Evolutionary conservation across 805 yeast species (phyloP), one percentile per base, ranked within the genome.

Genomic region (Candida ponderosae): DNA sequence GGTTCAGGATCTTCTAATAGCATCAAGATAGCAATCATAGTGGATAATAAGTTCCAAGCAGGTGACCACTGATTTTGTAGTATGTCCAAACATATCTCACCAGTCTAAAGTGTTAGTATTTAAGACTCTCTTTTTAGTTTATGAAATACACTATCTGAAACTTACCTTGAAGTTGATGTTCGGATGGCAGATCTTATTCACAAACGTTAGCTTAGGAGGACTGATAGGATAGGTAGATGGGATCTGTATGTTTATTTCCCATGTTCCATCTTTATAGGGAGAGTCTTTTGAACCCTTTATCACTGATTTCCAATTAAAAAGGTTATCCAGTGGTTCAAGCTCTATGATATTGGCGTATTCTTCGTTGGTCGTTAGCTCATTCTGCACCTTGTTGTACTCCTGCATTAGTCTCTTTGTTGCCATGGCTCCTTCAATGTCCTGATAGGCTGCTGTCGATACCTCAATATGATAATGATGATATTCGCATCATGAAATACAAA

Each of bases 61-160:
- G 90, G 89, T 0, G 84, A 70, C 89, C 89, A 82, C 41, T 65
- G 65, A 32, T 44, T 53, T 38, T 76, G 73, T 35, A 82, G 57
- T 9, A 81, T 75, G 51, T 81, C 85, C 5, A 82, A 58, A 55
- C 90, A 82, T 7, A 82, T 79, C 43, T 79, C 85, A 1, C 90
- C 90, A 1, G 78, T 68, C 32, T 65, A 17, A 4, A 23, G 14
- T 5, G 17, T 35, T 23, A 30, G 27, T 17, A 17, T 3, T 9
- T 20, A 5, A 19, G 14, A 26, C n/a, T n/a, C n/a, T n/a, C n/a
- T n/a, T n/a, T n/a, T n/a, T n/a, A n/a, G n/a, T n/a, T 16, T 20
- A 19, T 5, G 19, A 28, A 15, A 20, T 20, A 14, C 17, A 7
- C 13, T 14, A 16, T 6, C 11, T 16, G 16, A 17, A 23, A 34